Conservation (phyloP, 139 green algal genomes). For the Raphidocelis subcapitata region DNA sequence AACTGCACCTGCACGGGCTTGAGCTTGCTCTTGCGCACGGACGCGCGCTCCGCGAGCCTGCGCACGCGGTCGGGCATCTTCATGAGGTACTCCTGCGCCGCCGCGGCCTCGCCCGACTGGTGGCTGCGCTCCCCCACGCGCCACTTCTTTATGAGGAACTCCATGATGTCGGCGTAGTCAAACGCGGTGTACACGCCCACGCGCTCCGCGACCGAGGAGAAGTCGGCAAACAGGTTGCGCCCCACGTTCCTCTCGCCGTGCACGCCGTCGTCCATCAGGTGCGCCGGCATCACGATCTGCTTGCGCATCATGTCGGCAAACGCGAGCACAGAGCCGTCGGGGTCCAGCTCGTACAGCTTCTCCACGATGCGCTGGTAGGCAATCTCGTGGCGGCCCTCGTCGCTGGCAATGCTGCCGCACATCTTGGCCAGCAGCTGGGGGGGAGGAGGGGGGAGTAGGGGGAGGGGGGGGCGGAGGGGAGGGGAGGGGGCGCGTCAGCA, state of each 20-base stretch:
- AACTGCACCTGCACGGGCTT: conserved; percentile 47
- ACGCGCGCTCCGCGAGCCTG: conserved; percentile 79
- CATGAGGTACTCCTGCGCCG: conserved; percentile 77
- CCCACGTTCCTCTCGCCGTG: conserved; percentile 64
- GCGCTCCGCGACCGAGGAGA: conserved; percentile 91
- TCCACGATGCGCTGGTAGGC: conserved; percentile 94
- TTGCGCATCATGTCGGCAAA: conserved; percentile 99
- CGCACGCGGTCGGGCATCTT: conserved; percentile 83
- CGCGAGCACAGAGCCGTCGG: conserved; percentile 82
- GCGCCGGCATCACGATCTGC: conserved; percentile 98
- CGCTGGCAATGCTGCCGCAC: conserved; percentile 88
- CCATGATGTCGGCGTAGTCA: conserved; percentile 97
- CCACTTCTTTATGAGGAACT: conserved; percentile 80
- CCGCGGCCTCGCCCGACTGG: conserved; percentile 64
- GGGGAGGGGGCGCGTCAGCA: too few relatives aligned
- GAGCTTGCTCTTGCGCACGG: conserved; percentile 69
- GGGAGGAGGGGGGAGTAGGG: too few relatives aligned
- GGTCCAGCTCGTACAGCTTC: conserved; percentile 87
- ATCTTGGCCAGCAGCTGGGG: conserved; percentile 75
- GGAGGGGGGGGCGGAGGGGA: too few relatives aligned
- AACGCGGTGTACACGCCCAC: conserved; percentile 79
- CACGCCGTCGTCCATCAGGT: conserved; percentile 94
- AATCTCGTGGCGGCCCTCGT: conserved; percentile 96
- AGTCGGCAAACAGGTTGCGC: conserved; percentile 91
- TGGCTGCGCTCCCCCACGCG: conserved; percentile 38